Percentiles rank a stretch among this genome's conserved stretches.
These are phyloP conservation scores for Calonectria pauciramosa DNA, from an alignment of 2,329 filamentous ascomycete genomes.

Conservation along the genomic window DNA sequence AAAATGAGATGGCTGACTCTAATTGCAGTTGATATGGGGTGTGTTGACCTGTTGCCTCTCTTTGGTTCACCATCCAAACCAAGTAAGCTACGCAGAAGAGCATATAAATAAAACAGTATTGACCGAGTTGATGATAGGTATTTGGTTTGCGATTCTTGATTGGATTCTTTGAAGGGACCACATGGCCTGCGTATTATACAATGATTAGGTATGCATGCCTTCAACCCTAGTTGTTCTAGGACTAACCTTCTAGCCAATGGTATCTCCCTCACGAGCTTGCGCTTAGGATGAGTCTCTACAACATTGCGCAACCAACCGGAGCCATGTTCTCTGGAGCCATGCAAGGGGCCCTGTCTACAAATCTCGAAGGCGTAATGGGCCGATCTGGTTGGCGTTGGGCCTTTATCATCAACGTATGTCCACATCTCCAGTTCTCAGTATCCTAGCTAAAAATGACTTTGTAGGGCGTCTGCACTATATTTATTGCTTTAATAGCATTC, in stretches of 20 bases:
- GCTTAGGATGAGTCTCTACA: slow-evolving; percentile 28
- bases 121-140: neutral
- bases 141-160: slow-evolving; percentile 23
- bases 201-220: slow-evolving; percentile 22
- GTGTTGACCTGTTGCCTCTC: slow-evolving; percentile 12
- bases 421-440: neutral
- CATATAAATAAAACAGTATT: neutral
- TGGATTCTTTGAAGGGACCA: slow-evolving; percentile 26
- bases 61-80: neutral
- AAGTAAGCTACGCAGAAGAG: neutral
- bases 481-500: slow-evolving; percentile 7
- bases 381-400: slow-evolving; percentile 29
- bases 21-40: neutral
- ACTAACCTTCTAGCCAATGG: slow-evolving; percentile 2
- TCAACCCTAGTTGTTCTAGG: too few relatives aligned
- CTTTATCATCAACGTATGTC: slow-evolving; percentile 28
- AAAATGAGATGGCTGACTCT: neutral
- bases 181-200: slow-evolving; percentile 28
- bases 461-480: slow-evolving; percentile 1
- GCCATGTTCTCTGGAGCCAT: slow-evolving; percentile 29
- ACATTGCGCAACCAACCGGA: slow-evolving; percentile 27
- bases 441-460: neutral
- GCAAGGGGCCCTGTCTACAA: slow-evolving; percentile 24
- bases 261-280: slow-evolving; percentile 23
- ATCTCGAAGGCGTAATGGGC: slow-evolving; percentile 19